Conservation (phyloP, 2,329 filamentous ascomycete genomes). For the Harringtonia lauricola region DNA sequence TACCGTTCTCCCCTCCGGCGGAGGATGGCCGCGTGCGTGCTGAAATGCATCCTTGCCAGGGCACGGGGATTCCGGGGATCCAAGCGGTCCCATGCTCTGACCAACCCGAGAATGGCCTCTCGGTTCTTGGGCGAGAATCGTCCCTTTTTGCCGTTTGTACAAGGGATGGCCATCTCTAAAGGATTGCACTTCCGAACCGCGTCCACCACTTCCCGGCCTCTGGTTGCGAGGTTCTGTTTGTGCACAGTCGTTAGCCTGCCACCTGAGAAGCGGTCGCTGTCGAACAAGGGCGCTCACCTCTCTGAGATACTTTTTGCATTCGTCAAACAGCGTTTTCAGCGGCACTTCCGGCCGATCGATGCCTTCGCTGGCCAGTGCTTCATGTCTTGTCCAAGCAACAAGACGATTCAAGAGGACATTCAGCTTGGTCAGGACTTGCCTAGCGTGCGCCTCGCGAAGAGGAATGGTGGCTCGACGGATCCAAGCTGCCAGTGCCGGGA, state of each 20-base stretch:
- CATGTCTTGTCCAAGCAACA: neutral
- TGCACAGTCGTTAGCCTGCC: neutral
- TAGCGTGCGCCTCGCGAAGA: constrained; percentile 1
- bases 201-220: neutral
- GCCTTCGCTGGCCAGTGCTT: no score
- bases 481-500: constrained; percentile 6
- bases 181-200: constrained; percentile 3
- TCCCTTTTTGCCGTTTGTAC: neutral
- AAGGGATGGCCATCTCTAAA: no score
- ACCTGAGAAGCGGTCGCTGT: no score
- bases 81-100: neutral
- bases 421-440: constrained; percentile 2
- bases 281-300: no score
- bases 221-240: neutral
- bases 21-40: constrained; percentile 6
- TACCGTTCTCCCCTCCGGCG: constrained; percentile 1
- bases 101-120: neutral
- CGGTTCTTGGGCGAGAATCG: neutral
- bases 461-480: constrained; percentile 4
- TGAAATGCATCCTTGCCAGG: constrained; percentile 1
- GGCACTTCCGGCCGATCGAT: neutral
- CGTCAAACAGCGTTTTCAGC: neutral
- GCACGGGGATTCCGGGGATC: neutral
- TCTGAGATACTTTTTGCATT: neutral
- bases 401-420: neutral